Evolutionary conservation across 192 early-diverging fungal species (phyloP).

Genomic region (Spizellomyces sp.): DNA sequence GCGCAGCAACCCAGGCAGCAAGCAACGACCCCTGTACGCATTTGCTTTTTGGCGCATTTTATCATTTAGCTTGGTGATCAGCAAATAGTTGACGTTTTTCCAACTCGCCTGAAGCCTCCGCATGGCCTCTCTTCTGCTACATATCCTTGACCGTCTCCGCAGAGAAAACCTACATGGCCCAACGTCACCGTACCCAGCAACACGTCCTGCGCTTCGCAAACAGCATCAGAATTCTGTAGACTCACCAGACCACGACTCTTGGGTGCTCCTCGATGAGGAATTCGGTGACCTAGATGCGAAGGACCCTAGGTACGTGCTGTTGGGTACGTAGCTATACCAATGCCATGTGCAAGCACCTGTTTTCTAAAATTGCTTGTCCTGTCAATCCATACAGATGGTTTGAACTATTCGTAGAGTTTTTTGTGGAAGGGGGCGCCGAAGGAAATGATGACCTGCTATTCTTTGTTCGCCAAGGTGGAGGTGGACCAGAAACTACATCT

Average conservation of each 20-base stretch:
- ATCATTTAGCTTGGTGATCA: no score
- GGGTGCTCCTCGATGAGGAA: constrained; percentile 41
- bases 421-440: constrained; percentile 68
- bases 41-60: no score
- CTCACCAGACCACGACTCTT: constrained; percentile 28
- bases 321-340: constrained; percentile 42
- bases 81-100: no score
- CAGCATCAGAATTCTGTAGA: background rate
- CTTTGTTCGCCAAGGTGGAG: constrained; percentile 64
- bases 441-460: constrained; percentile 83
- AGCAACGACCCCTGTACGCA: no score
- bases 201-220: constrained; percentile 13
- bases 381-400: constrained; percentile 47
- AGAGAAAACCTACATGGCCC: constrained; percentile 66
- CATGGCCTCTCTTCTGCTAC: constrained; percentile 47
- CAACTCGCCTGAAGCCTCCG: no score
- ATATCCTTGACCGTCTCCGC: constrained; percentile 57
- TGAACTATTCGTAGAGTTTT: constrained; percentile 70
- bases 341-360: constrained; percentile 60
- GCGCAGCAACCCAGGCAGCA: no score
- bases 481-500: background rate
- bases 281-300: constrained; percentile 52
- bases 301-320: constrained; percentile 57
- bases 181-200: constrained; percentile 42
- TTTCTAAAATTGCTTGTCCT: constrained; percentile 15